Conservation (phyloP, 148 eudicot species). For the Vaccinium vitisidaea region DNA sequence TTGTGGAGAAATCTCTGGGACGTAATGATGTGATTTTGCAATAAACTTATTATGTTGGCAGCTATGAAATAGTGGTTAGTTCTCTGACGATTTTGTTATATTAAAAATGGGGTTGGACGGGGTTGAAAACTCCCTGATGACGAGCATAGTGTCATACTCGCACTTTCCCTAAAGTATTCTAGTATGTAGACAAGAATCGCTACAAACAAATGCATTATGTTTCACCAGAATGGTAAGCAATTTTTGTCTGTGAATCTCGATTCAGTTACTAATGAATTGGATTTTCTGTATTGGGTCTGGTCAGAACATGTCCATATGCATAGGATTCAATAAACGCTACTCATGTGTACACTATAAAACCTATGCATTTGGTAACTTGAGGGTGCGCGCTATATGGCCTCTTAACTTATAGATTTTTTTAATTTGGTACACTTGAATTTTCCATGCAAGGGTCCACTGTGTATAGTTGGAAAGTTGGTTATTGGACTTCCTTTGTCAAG, state of each 20-base stretch:
- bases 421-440: not conserved
- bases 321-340: not conserved
- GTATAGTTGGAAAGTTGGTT: not conserved
- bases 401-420: not conserved
- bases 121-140: not conserved
- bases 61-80: conserved; percentile 14
- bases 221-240: not conserved
- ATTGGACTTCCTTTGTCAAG: not conserved
- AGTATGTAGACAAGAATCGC: not conserved
- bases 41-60: conserved; percentile 1
- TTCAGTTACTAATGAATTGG: not conserved
- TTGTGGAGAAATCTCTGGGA: conserved; percentile 8
- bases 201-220: not conserved
- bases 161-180: not conserved
- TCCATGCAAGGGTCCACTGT: not conserved
- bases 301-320: not conserved
- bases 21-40: not conserved
- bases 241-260: not conserved
- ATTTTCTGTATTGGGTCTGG: conserved; percentile 1
- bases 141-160: not conserved
- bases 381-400: not conserved
- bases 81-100: not conserved
- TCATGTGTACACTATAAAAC: not conserved
- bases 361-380: not conserved
- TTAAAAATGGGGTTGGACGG: not conserved